Evolutionary conservation across 2,329 filamentous ascomycete species (phyloP).

Genomic region (Venturia oleaginea): DNA sequence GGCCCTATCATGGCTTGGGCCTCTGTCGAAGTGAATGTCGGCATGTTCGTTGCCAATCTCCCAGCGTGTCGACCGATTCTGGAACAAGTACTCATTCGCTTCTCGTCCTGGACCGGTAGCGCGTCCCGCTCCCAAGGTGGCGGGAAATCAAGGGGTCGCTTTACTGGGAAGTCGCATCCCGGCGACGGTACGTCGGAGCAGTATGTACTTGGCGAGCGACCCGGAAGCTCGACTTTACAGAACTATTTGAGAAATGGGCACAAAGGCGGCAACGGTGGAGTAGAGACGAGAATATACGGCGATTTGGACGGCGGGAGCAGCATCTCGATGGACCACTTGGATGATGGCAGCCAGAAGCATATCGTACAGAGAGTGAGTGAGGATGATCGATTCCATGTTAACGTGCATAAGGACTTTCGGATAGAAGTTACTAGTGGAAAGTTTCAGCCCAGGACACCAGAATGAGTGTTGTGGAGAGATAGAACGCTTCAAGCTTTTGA

Average conservation of each 20-base stretch:
- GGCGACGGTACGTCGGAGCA: background rate
- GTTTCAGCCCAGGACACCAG: background rate
- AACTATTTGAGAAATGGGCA: background rate
- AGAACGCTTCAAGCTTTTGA: background rate
- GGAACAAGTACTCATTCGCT: background rate
- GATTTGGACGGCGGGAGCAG: background rate
- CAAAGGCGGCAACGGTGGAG: background rate
- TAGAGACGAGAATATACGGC: background rate
- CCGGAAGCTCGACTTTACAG: background rate
- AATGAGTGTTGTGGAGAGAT: background rate
- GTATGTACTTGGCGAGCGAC: background rate
- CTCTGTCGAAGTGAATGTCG: no score
- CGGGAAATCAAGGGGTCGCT: background rate
- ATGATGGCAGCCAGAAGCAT: background rate
- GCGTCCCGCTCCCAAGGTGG: background rate
- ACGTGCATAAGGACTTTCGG: background rate
- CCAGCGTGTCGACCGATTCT: background rate
- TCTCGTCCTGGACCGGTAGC: background rate
- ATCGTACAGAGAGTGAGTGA: background rate
- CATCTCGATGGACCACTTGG: background rate
- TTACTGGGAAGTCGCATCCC: background rate
- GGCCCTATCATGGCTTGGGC: no score
- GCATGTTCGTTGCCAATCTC: background rate
- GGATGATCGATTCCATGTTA: background rate
- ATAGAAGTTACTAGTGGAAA: background rate